phyloP scores from a whole-genome alignment of 164 flowering plant genomes.

The Cinnamomum micranthum region DNA sequence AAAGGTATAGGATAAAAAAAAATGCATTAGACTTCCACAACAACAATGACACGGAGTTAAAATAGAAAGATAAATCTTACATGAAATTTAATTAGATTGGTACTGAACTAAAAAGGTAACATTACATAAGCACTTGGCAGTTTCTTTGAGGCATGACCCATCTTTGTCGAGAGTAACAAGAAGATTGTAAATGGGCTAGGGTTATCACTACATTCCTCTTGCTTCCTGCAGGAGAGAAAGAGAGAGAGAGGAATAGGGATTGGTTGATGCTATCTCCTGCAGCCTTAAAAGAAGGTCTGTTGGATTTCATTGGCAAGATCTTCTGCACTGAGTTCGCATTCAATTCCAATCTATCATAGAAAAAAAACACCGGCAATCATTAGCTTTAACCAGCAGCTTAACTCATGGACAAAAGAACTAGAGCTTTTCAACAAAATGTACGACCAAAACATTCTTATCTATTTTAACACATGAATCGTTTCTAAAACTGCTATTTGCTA shows the following conservation, averaged over 20 bases:
- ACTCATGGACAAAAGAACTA: too few species aligned
- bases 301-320: constrained; percentile 88
- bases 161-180: not conserved
- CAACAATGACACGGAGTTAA: not conserved
- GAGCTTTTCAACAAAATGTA: too few species aligned
- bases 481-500: too few species aligned
- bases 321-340: constrained; percentile 91
- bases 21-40: not conserved
- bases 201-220: not conserved
- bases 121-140: not conserved
- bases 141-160: not conserved
- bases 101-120: not conserved
- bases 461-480: too few species aligned
- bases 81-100: not conserved
- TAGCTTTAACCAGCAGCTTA: constrained; percentile 7
- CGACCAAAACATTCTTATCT: too few species aligned
- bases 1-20: too few species aligned
- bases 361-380: constrained; percentile 7
- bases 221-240: constrained; percentile 41
- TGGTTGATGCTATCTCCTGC: not conserved
- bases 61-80: not conserved
- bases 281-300: constrained; percentile 65
- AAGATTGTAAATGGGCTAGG: not conserved
- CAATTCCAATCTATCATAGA: constrained; percentile 74
- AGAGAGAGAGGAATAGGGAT: not conserved